These are phyloP conservation scores for Suillus discolor DNA, from an alignment of 768 basidiomycete species.

Conservation along the genomic window DNA sequence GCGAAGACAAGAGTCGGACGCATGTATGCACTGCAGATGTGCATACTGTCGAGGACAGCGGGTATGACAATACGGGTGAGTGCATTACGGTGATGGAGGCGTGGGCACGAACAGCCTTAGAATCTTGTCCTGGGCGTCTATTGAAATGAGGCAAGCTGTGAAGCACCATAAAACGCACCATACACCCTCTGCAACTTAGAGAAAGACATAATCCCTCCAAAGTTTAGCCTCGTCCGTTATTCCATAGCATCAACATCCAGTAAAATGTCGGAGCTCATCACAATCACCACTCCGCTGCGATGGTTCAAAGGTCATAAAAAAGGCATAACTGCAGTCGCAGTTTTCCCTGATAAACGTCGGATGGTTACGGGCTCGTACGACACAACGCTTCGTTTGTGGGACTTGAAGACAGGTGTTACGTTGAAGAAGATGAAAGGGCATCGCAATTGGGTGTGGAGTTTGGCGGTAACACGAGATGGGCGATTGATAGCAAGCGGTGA, in stretches of 20 bases:
- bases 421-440: too few species aligned
- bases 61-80: too few species aligned
- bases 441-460: fast-evolving
- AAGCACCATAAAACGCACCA: too few species aligned
- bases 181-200: too few species aligned
- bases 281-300: not conserved
- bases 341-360: not conserved
- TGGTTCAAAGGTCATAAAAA: not conserved
- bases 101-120: too few species aligned
- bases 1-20: too few species aligned
- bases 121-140: too few species aligned
- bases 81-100: too few species aligned
- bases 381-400: not conserved
- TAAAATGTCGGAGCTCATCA: not conserved
- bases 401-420: not conserved
- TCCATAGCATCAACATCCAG: not conserved
- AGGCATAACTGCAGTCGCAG: not conserved
- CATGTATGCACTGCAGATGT: too few species aligned
- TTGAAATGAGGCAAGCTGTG: too few species aligned
- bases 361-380: not conserved
- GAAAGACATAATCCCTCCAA: not conserved
- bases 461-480: not conserved
- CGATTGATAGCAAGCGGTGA: not conserved
- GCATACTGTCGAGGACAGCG: too few species aligned
- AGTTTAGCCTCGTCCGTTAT: not conserved